These are phyloP conservation scores for Cutaneotrichosporon sp. DNA, from an alignment of 1,284 basidiomycete genomes.

Conservation along the genomic window DNA sequence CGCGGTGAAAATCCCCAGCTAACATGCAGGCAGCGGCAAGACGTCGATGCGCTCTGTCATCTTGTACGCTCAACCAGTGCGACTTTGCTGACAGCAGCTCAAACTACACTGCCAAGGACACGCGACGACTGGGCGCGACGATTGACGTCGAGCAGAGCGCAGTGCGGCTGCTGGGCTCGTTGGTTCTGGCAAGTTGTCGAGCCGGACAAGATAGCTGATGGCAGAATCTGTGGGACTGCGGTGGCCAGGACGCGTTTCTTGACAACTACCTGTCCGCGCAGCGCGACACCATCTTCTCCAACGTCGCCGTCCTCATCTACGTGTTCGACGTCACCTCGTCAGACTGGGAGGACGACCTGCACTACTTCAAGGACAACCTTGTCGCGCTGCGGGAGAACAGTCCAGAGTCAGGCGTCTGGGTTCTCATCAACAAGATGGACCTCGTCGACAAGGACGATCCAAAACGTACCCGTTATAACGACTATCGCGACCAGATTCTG, in stretches of 20 bases:
- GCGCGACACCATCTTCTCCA: conserved; percentile 85
- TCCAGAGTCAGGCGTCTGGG: conserved; percentile 75
- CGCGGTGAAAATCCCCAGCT: neutral
- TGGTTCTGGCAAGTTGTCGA: conserved; percentile 44
- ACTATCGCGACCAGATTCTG: conserved; percentile 63
- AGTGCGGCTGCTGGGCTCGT: conserved; percentile 80
- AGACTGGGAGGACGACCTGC: conserved; percentile 61
- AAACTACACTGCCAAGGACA: conserved; percentile 84
- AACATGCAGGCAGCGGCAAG: conserved; percentile 53
- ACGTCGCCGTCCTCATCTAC: conserved; percentile 95
- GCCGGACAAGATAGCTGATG: too few relatives aligned
- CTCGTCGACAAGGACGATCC: conserved; percentile 56
- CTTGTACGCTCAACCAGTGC: conserved; percentile 63
- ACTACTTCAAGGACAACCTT: conserved; percentile 82
- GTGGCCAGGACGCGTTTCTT: conserved; percentile 96
- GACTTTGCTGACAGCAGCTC: conserved; percentile 55
- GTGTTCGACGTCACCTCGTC: conserved; percentile 87
- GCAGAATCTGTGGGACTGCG: conserved; percentile 92
- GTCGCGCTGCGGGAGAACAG: conserved; percentile 61
- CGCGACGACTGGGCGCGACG: conserved; percentile 85
- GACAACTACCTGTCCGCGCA: conserved; percentile 89
- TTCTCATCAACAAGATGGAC: conserved; percentile 96
- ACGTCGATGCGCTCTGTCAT: conserved; percentile 99
- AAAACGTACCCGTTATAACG: conserved; percentile 57
- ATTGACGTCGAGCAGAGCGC: conserved; percentile 98